These are phyloP conservation scores for Metarhizium robertsii DNA, from an alignment of 2,329 filamentous ascomycete species.

Conservation along the genomic window DNA sequence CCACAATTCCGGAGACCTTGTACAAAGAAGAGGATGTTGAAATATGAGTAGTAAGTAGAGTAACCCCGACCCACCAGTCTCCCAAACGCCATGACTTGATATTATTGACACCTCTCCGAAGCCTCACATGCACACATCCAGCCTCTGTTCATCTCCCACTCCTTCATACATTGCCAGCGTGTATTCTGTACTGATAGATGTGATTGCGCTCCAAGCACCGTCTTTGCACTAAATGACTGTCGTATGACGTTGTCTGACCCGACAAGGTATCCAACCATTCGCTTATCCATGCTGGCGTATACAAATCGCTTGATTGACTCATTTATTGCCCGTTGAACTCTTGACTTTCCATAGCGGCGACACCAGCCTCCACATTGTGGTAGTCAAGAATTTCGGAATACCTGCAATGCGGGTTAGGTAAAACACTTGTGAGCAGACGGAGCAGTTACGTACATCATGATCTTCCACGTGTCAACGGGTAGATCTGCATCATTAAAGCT, in stretches of 20 bases:
- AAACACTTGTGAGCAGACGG: no score
- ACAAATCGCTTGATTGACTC: not conserved
- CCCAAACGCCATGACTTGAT: slow-evolving; percentile 19
- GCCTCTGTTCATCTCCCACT: not conserved
- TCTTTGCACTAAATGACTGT: not conserved
- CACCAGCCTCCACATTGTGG: slow-evolving; percentile 71
- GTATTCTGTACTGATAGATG: not conserved
- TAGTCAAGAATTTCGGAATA: slow-evolving; percentile 99
- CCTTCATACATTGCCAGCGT: not conserved
- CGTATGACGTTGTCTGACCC: slow-evolving; percentile 5
- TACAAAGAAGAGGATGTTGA: not conserved
- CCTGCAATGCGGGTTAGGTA: slow-evolving; percentile 39
- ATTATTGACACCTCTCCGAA: slow-evolving; percentile 1
- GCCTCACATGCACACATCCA: not conserved
- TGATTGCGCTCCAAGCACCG: not conserved
- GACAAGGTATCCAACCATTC: slow-evolving; percentile 5
- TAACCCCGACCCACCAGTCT: slow-evolving; percentile 11
- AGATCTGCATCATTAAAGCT: slow-evolving; percentile 98
- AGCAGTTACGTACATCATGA: slow-evolving; percentile 77
- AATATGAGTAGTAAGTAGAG: not conserved
- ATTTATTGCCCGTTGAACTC: slow-evolving; percentile 27
- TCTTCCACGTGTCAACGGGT: slow-evolving; percentile 99
- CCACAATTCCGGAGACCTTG: not conserved
- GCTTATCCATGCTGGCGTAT: slow-evolving; percentile 1
- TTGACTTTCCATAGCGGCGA: slow-evolving; percentile 27